Evolutionary conservation across 768 basidiomycete genomes (phyloP), one percentile per base, ranked within the genome.

Genomic region (Lactarius hatsudake): DNA sequence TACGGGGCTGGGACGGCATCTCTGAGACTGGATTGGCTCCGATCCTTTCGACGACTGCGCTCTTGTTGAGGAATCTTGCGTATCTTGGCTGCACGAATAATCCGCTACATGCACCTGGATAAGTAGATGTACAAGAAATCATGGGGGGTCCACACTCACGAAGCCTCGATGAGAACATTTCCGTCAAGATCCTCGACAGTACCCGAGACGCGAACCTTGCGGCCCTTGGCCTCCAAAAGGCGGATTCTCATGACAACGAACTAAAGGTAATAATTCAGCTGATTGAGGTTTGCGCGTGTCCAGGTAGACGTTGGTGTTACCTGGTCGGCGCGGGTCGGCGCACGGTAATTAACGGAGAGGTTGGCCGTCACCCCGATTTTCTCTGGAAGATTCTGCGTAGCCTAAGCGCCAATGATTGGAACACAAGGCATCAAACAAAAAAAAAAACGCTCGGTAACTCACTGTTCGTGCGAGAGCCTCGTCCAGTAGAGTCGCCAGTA

Each of bases 311-410:
- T 36, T 2, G 28, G 34, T 66, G 78, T 51, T 69, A 88, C 92
- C 81, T 93, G 94, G 75, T 96, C 93, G 0, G 96, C 96, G 62
- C 84, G 86, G 2, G 93, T 94, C 0, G 96, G 96, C 2, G 93
- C 90, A 61, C 85, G 87, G 78, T 95, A 99, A 72, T 88, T 87
- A 59, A 98, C 76, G 5, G 82, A 82, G 53, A 99, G 81, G 53
- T 85, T 90, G 2, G 96, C 96, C 0, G 96, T 99, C 13, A 98
- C 96, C 20, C 93, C 96, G 51, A 98, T 87, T 73, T 91, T 89
- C 26, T 91, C 89, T 0, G 95, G 94, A 0, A 98, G 79, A 74
- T 94, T 93, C 59, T 83, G 81, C 51, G 96, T 84, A 13, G 96
- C 94, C 94, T 96, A 62, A 0, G 64, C 13, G 58, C 32, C 62